phyloP scores from a whole-genome alignment of 495 filamentous ascomycete species.

The Jackrogersella minutella region DNA sequence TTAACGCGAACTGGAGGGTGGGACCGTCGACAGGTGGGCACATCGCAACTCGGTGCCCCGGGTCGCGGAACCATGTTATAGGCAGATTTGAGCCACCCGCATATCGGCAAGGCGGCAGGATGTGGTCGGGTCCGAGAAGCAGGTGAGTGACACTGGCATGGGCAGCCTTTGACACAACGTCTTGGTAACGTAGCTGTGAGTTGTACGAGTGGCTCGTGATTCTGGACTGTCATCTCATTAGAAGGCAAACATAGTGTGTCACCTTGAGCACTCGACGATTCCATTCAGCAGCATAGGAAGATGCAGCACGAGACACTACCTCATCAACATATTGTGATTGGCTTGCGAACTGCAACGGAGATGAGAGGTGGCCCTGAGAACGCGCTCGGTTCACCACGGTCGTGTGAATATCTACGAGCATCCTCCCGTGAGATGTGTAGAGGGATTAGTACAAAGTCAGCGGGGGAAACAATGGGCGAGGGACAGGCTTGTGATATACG shows the following conservation, averaged over 20 bases:
- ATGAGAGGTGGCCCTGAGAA: neutral
- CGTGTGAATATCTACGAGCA: constrained; percentile 19
- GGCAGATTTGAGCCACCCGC: constrained; percentile 17
- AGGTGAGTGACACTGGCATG: constrained; percentile 25
- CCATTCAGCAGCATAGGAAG: neutral
- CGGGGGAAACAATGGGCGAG: neutral
- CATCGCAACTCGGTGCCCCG: constrained; percentile 7
- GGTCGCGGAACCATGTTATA: constrained; percentile 17
- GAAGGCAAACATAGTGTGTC: too few relatives aligned
- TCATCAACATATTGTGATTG: neutral
- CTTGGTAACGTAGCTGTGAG: constrained; percentile 13
- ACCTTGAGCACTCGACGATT: neutral
- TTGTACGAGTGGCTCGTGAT: neutral
- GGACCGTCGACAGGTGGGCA: constrained; percentile 6
- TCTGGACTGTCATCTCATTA: neutral
- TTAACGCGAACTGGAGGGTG: constrained; percentile 1
- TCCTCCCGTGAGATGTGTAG: constrained; percentile 7
- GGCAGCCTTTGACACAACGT: constrained; percentile 4
- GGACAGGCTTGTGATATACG: neutral
- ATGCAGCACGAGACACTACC: neutral
- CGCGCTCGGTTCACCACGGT: neutral
- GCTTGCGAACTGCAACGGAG: neutral
- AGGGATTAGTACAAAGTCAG: neutral
- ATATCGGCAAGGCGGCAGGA: constrained; percentile 1
- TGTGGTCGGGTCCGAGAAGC: constrained; percentile 1